Evolutionary conservation across 1,284 basidiomycete species (phyloP).

Genomic region (Wallemia mellicola): DNA sequence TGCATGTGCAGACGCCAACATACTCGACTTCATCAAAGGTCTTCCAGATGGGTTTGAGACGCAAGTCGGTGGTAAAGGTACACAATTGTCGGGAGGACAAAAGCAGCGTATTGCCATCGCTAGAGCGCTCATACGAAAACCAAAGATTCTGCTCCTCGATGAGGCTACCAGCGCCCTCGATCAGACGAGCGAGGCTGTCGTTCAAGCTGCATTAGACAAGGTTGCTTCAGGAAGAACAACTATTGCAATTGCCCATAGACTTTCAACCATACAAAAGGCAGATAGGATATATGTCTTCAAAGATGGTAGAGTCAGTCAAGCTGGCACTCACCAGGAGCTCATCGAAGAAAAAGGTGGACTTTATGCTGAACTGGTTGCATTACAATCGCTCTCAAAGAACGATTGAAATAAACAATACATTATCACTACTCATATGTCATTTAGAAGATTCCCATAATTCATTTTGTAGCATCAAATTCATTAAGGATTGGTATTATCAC

Average conservation of each 20-base stretch:
- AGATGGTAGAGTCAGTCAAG: slow-evolving; percentile 60
- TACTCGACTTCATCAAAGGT: slow-evolving; percentile 17
- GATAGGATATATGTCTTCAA: slow-evolving; percentile 50
- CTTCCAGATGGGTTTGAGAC: slow-evolving; percentile 18
- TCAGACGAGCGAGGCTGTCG: background rate
- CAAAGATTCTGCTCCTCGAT: slow-evolving; percentile 14
- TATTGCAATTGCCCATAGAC: slow-evolving; percentile 33
- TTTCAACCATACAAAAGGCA: slow-evolving; percentile 33
- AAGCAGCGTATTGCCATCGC: slow-evolving; percentile 19
- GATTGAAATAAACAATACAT: too few species aligned
- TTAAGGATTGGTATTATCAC: too few species aligned
- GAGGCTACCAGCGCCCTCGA: background rate
- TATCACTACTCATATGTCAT: too few species aligned
- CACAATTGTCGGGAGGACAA: slow-evolving; percentile 18
- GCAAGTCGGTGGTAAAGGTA: slow-evolving; percentile 18
- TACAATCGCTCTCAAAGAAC: background rate
- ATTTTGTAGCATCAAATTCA: too few species aligned
- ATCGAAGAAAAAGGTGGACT: background rate
- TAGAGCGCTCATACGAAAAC: slow-evolving; percentile 16
- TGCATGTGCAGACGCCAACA: slow-evolving; percentile 14
- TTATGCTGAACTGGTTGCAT: background rate
- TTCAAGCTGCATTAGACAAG: background rate
- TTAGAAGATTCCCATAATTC: too few species aligned
- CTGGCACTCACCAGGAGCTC: slow-evolving; percentile 33
- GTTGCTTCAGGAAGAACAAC: background rate